phyloP scores from a whole-genome alignment of 2,329 filamentous ascomycete species.

The Zymoseptoria brevis region DNA sequence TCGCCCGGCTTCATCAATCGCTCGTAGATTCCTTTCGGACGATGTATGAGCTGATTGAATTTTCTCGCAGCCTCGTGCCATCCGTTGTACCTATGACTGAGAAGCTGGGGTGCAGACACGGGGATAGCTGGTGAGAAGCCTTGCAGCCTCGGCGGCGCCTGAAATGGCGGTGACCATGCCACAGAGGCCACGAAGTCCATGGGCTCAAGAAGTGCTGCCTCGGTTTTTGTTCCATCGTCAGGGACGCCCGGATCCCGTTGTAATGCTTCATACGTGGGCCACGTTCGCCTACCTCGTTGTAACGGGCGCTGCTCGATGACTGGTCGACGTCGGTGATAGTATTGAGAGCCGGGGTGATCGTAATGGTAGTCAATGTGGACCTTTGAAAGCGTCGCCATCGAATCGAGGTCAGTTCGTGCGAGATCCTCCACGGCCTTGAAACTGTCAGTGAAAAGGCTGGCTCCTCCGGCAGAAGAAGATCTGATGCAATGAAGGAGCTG shows the following conservation, averaged over 20 bases:
- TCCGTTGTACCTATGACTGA: not conserved
- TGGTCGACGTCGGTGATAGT: slow-evolving; percentile 22
- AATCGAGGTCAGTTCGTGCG: slow-evolving; percentile 6
- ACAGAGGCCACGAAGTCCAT: slow-evolving; percentile 23
- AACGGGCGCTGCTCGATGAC: slow-evolving; percentile 18
- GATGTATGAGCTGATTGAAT: slow-evolving; percentile 55
- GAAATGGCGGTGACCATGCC: slow-evolving; percentile 32
- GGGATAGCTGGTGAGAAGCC: not conserved
- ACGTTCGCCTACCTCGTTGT: not conserved
- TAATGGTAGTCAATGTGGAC: slow-evolving; percentile 42
- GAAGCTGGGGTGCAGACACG: not conserved
- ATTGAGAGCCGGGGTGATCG: slow-evolving; percentile 41
- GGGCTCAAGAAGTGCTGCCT: slow-evolving; percentile 3
- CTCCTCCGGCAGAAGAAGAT: slow-evolving; percentile 70
- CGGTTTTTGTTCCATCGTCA: not conserved
- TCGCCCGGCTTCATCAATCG: slow-evolving; percentile 70
- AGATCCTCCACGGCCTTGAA: slow-evolving; percentile 49
- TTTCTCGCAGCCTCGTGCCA: slow-evolving; percentile 46
- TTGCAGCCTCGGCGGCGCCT: slow-evolving; percentile 24
- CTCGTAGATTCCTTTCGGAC: slow-evolving; percentile 54
- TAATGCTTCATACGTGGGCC: not conserved
- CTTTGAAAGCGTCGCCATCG: slow-evolving; percentile 10
- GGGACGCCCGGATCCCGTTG: not conserved
- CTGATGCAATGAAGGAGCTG: slow-evolving; percentile 86
- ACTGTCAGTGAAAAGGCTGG: slow-evolving; percentile 78